Conservation (phyloP, 305 asterid genomes). For the Solanum hybrid region DNA sequence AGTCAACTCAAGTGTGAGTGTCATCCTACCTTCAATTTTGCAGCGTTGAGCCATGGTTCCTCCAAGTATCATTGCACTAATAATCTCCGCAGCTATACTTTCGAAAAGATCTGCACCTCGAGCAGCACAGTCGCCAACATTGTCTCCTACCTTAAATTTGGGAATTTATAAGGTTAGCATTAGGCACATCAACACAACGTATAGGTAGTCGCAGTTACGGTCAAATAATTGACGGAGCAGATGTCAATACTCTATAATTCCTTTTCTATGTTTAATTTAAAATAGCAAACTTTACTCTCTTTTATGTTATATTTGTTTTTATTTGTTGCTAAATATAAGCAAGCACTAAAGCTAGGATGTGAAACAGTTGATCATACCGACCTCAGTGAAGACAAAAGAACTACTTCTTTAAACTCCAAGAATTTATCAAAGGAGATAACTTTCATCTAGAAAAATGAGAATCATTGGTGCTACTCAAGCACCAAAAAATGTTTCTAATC, state of each 20-base stretch:
- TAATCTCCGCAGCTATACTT: conserved; percentile 99
- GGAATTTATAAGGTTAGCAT: conserved; percentile 5
- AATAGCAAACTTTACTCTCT: neutral
- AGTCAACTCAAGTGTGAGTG: neutral
- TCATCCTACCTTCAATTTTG: conserved; percentile 74
- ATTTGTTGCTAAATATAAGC: neutral
- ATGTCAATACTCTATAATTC: neutral
- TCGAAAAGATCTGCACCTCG: conserved; percentile 99
- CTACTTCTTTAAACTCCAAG: neutral
- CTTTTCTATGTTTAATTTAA: neutral
- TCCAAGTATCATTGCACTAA: conserved; percentile 99
- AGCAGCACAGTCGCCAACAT: conserved; percentile 99
- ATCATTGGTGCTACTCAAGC: neutral
- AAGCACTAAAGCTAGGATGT: neutral
- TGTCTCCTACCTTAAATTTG: conserved; percentile 83
- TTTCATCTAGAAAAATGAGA: neutral
- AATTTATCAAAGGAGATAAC: neutral
- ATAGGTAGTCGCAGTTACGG: neutral
- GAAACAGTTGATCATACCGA: neutral
- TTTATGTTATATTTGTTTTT: neutral
- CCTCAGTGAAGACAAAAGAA: neutral
- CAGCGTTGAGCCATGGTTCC: conserved; percentile 96
- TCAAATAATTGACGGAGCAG: neutral
- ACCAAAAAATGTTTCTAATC: neutral
- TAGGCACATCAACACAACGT: neutral